Base-by-base conservation (phyloP, 2,329 filamentous ascomycete genomes). In the Daldinia eschscholtzii region DNA sequence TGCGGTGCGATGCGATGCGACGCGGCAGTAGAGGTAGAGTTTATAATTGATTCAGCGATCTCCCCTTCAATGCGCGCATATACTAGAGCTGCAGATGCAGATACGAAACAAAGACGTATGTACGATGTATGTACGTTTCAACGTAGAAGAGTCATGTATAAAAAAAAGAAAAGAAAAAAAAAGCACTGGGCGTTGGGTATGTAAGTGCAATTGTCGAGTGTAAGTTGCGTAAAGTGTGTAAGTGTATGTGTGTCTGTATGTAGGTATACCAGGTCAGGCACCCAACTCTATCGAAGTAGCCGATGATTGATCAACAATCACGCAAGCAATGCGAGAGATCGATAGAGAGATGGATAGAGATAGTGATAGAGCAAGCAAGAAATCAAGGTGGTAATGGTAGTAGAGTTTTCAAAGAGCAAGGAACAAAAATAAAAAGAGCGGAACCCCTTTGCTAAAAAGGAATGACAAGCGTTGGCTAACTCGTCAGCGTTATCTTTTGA, bases 251-350 rank as follows among this genome's bases (percentile, higher is more conserved):
- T 33, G 35, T 53, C 13, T 35, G 30, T 55, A 55, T 37, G 50
- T 55, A 20, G 10, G 52, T 55, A 20, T 39, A 37, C 33, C 33
- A 55, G 52, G 52, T 37, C 20, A 55, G 52, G 57, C 44, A 65
- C 60, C 52, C 50, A 55, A 64, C 23, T 56, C 42, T 61, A 55
- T 59, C 63, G 52, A 61, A 10, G 35, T 33, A 59, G 50, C 55
- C 30, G 52, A 57, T 64, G 70, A 75, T 73, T 67, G 72, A 74
- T 73, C 69, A 73, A 74, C 70, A 74, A 73, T 68, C 67, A 65
- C 61, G 62, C 58, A 65, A 67, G 41, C 20, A 23, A 23, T 23
- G 20, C 20, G 20, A 23, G 20, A 23, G 20, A 23, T 23, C 1
- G 20, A 23, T 23, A 23, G 20, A 23, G 20, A 23, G 1, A 23